Percentiles rank a stretch among this genome's conserved stretches.
phyloP scores from a whole-genome alignment of 495 filamentous ascomycete species.

The Parachaetomium inaequale region DNA sequence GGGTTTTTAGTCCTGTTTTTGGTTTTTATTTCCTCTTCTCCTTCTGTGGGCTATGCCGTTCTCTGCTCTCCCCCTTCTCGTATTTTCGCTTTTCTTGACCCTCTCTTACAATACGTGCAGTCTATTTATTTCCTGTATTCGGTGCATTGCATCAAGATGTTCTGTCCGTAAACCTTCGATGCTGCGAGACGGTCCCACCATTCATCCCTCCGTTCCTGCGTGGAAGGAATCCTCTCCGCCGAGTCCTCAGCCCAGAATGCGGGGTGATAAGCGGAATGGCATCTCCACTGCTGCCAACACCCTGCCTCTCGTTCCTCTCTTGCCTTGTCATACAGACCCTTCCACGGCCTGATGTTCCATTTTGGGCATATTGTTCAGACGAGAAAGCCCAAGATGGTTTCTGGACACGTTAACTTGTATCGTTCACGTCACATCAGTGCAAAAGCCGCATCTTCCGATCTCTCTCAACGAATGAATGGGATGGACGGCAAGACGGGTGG shows the following conservation, averaged over 20 bases:
- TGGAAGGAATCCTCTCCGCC: neutral
- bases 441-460: neutral
- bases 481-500: neutral
- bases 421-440: neutral
- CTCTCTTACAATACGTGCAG: too few species aligned
- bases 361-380: neutral
- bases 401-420: neutral
- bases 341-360: neutral
- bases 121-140: too few species aligned
- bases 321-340: neutral
- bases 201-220: neutral
- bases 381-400: neutral
- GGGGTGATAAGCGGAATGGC: slow-evolving; percentile 13
- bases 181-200: too few species aligned
- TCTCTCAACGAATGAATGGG: neutral
- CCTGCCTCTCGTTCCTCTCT: neutral
- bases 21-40: too few species aligned
- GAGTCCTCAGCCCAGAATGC: slow-evolving; percentile 9
- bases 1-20: too few species aligned
- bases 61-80: too few species aligned
- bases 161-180: too few species aligned
- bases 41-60: too few species aligned
- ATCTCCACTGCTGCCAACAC: neutral
- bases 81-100: too few species aligned
- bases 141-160: too few species aligned